Evolutionary conservation across 192 early-diverging fungal species (phyloP).

Genomic region (Spizellomyces punctatus): DNA sequence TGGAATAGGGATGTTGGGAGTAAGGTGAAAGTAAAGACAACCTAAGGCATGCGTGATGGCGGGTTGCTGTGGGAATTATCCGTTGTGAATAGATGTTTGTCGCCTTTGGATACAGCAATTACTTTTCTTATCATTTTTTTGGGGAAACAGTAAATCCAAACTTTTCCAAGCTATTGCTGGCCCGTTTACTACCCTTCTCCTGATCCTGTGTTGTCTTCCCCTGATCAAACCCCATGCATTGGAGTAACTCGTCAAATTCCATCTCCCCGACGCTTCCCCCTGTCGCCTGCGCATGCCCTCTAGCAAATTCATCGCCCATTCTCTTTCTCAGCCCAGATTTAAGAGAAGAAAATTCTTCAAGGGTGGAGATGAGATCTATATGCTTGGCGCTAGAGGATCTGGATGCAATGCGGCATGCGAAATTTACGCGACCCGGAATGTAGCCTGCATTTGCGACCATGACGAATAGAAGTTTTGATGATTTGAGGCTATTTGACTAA

Average conservation of each 20-base stretch:
- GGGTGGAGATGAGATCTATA: constrained; percentile 2
- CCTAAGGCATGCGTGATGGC: neutral
- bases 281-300: constrained; percentile 4
- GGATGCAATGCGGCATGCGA: constrained; percentile 2
- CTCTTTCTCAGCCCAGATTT: neutral
- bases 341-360: neutral
- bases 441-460: constrained; percentile 16
- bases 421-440: constrained; percentile 2
- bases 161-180: neutral
- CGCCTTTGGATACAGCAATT: too few relatives aligned
- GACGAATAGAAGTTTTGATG: neutral
- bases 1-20: constrained; percentile 49
- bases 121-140: neutral
- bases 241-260: neutral
- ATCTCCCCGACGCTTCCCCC: constrained; percentile 2
- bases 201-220: neutral
- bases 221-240: constrained; percentile 13
- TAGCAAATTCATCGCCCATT: constrained; percentile 13
- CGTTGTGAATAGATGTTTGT: too few relatives aligned
- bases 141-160: constrained; percentile 10
- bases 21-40: neutral
- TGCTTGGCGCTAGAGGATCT: neutral
- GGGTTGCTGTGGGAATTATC: too few relatives aligned
- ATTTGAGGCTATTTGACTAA: constrained; percentile 5
- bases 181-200: neutral